Conservation (phyloP, 164 flowering plant genomes). For the Taxillus chinensis region DNA sequence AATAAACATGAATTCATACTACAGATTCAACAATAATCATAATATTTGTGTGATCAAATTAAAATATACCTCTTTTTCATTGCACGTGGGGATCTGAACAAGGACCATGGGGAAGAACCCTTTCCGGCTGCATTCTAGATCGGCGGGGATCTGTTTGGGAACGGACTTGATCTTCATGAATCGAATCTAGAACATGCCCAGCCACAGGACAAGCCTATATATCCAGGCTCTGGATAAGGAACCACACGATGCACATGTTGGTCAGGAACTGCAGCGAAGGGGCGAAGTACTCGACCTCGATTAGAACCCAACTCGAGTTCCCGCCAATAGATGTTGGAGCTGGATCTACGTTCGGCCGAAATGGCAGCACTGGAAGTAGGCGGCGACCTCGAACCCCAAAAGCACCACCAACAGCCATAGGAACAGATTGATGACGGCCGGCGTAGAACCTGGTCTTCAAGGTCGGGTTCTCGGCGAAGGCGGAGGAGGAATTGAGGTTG, state of each 20-base stretch:
- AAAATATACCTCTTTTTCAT: conserved; percentile 77
- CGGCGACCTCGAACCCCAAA: conserved; percentile 64
- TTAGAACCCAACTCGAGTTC: conserved; percentile 63
- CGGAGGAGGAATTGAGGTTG: conserved; percentile 27
- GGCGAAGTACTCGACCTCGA: conserved; percentile 78
- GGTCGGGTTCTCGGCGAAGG: conserved; percentile 29
- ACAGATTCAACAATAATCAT: too few relatives aligned
- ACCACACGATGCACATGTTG: conserved; percentile 60
- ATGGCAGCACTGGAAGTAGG: conserved; percentile 80
- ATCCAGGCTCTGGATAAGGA: conserved; percentile 78
- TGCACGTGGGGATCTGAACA: conserved; percentile 99
- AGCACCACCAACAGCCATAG: conserved; percentile 53
- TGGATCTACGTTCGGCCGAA: conserved; percentile 39
- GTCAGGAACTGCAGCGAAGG: conserved; percentile 83
- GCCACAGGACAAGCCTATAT: conserved; percentile 59
- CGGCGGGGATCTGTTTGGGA: conserved; percentile 30
- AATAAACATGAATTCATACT: too few relatives aligned
- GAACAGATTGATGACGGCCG: conserved; percentile 53
- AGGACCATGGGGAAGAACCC: conserved; percentile 84
- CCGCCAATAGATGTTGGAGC: conserved; percentile 26
- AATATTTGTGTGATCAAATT: too few relatives aligned
- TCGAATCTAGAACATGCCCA: conserved; percentile 90
- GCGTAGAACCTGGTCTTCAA: conserved; percentile 42
- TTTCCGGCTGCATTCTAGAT: conserved; percentile 50
- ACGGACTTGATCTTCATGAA: conserved; percentile 73